phyloP scores from a whole-genome alignment of 148 eudicot genomes.

The Diospyros kaki region DNA sequence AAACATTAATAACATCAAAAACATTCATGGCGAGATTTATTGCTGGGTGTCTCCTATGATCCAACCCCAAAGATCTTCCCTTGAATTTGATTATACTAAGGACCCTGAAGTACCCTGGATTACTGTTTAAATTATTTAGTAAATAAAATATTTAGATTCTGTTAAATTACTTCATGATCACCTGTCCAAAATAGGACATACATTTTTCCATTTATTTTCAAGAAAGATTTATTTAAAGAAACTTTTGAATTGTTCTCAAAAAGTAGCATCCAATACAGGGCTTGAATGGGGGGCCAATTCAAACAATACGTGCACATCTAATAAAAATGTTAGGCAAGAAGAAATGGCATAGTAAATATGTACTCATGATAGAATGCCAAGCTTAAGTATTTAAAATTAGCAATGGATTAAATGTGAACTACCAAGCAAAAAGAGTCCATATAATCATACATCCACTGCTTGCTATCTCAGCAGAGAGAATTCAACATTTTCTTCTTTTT shows the following conservation, averaged over 20 bases:
- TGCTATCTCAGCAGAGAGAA: neutral
- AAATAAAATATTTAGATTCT: neutral
- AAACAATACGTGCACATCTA: neutral
- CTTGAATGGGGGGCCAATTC: neutral
- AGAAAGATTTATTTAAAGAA: neutral
- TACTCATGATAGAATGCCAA: neutral
- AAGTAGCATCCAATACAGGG: neutral
- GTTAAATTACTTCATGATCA: neutral
- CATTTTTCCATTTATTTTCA: neutral
- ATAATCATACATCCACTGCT: neutral
- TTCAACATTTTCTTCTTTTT: neutral
- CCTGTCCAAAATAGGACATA: neutral
- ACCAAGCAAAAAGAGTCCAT: neutral
- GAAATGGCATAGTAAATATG: neutral
- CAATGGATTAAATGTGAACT: neutral
- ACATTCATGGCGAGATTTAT: neutral
- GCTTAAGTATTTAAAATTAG: neutral
- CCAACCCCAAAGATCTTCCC: neutral
- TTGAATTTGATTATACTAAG: neutral
- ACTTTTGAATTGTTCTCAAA: neutral
- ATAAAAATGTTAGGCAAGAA: slow-evolving; percentile 1
- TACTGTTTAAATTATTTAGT: neutral
- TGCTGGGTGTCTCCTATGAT: neutral
- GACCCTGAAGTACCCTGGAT: neutral
- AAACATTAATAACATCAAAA: neutral